Percentiles rank a stretch among this genome's conserved stretches.
phyloP scores from a whole-genome alignment of 495 filamentous ascomycete species.

The Jackrogersella multiformis region DNA sequence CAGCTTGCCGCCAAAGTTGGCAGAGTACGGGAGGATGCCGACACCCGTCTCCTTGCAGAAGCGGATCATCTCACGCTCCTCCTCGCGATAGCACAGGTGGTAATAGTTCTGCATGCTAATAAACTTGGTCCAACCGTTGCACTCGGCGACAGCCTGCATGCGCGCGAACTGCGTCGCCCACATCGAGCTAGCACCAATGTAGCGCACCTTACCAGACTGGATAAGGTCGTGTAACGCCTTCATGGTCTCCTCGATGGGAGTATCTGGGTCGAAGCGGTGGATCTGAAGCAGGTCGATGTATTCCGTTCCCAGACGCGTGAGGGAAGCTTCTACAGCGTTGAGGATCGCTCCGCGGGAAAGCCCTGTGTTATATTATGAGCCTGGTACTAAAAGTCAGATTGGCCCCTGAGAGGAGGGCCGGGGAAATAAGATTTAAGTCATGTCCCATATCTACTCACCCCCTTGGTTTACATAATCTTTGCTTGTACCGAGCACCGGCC shows the following conservation, averaged over 20 bases:
- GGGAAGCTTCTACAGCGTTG: slow-evolving; percentile 69
- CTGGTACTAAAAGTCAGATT: slow-evolving; percentile 10
- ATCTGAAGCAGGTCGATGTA: slow-evolving; percentile 79
- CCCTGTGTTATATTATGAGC: slow-evolving; percentile 35
- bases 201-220: slow-evolving; percentile 66
- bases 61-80: slow-evolving; percentile 78
- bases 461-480: slow-evolving; percentile 42
- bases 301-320: slow-evolving; percentile 64
- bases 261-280: slow-evolving; percentile 66
- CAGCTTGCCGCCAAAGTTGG: slow-evolving; percentile 65
- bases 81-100: slow-evolving; percentile 77
- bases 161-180: slow-evolving; percentile 60
- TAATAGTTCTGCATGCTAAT: slow-evolving; percentile 80
- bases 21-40: slow-evolving; percentile 73
- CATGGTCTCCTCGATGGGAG: slow-evolving; percentile 72
- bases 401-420: not conserved
- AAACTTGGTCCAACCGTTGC: slow-evolving; percentile 77
- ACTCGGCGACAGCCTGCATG: slow-evolving; percentile 69
- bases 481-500: slow-evolving; percentile 31
- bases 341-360: slow-evolving; percentile 70
- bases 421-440: not conserved
- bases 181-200: slow-evolving; percentile 72
- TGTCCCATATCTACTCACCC: slow-evolving; percentile 16
- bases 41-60: slow-evolving; percentile 78
- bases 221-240: slow-evolving; percentile 70